A percentile compares a stretch with the other conserved stretches of the same genome.
These are phyloP conservation scores for Umbellularia californica DNA, from an alignment of 164 flowering plant species.

Conservation along the genomic window DNA sequence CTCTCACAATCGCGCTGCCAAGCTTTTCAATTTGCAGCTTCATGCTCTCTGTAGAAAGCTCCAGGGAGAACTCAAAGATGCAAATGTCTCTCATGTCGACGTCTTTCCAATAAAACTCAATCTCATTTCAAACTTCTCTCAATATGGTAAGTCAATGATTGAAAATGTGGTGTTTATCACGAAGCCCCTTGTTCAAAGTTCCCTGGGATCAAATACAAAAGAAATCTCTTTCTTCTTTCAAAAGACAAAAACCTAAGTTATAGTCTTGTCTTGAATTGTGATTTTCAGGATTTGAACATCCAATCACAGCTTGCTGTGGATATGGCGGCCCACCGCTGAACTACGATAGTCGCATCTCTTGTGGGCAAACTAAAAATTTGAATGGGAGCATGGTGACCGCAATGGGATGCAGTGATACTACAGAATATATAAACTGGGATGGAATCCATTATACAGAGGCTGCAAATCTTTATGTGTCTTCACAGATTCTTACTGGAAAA, in stretches of 20 bases:
- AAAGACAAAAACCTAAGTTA: neutral
- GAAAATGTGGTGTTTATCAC: neutral
- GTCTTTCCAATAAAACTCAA: constrained; percentile 63
- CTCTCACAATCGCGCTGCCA: constrained; percentile 75
- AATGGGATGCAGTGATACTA: constrained; percentile 47
- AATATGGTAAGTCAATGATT: constrained; percentile 47
- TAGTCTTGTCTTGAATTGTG: neutral
- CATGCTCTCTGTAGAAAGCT: constrained; percentile 61
- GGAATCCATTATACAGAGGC: constrained; percentile 90
- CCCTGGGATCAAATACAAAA: neutral
- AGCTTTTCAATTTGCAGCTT: constrained; percentile 82
- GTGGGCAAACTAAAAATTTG: constrained; percentile 62
- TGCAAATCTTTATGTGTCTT: constrained; percentile 59
- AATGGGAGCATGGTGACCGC: constrained; percentile 65
- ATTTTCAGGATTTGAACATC: constrained; percentile 69
- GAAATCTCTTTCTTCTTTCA: neutral
- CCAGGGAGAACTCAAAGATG: constrained; percentile 49
- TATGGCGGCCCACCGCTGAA: constrained; percentile 79
- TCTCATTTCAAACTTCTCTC: constrained; percentile 70
- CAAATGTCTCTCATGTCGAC: constrained; percentile 72
- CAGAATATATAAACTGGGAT: constrained; percentile 78
- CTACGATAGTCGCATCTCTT: constrained; percentile 49
- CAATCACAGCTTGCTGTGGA: constrained; percentile 73
- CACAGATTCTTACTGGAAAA: constrained; percentile 75
- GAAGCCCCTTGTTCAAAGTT: neutral